Evolutionary conservation across 805 yeast species (phyloP), one percentile per base, ranked within the genome.

Genomic region (Grigorovia yakushimaensis): DNA sequence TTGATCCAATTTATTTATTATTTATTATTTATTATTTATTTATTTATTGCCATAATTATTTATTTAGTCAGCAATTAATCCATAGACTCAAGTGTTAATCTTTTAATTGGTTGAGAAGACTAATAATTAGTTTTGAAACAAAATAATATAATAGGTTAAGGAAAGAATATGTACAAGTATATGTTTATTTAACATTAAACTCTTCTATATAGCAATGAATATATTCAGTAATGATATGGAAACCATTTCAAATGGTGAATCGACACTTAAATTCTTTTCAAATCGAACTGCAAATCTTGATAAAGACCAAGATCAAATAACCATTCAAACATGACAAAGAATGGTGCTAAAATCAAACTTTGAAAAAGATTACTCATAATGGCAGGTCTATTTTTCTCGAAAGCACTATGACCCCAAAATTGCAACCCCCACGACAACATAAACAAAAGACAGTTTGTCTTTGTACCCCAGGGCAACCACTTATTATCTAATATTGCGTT

Each of bases 291-390:
- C 27, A 52, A 63, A 23, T 74, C 77, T 46, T 64, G 64, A 54
- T 78, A 72, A 57, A 67, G 75, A 0, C 96, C 96, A n/a, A 80
- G 55, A 47, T 68, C 62, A 56, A 87, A 86, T 13, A 85, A 73
- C 2, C 82, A 58, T 62, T 93, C 98, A 62, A 81, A 86, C 13
- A 81, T 69, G 4, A 88, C 95, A 61, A 91, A 89, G 59, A 78
- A 88, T 1, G 98, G 98, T 1, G 98, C 98, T 51, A 89, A 70
- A 0, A 91, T 88, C 18, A 91, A 62, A 4, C 97, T 93, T 60
- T 88, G 97, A 5, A 82, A 67, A 41, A 88, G 68, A 59, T 82
- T 89, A 57, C 89, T 96, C 39, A 87, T 62, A 45, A 91, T 65
- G 0, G 98, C 96, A 0, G 98, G 98, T 0, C 88, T 84, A 39